These are phyloP conservation scores for Nakazawaea siamensis DNA, from an alignment of 805 yeast species.

Conservation along the genomic window DNA sequence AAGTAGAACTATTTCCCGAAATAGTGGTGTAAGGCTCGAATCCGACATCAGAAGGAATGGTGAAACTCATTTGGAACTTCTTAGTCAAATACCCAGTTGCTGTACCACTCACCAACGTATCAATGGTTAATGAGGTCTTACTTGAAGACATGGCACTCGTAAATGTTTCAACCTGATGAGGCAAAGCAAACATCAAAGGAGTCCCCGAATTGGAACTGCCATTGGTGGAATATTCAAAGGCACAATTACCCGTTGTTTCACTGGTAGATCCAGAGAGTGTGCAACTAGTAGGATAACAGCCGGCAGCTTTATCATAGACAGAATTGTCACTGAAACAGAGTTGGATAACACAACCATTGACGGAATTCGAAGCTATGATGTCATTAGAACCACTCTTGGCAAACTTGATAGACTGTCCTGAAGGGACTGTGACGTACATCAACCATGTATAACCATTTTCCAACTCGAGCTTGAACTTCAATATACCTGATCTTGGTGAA, in stretches of 20 bases:
- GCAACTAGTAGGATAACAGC: slow-evolving; percentile 46
- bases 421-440: slow-evolving; percentile 49
- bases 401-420: slow-evolving; percentile 24
- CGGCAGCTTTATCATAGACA: slow-evolving; percentile 55
- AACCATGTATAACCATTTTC: slow-evolving; percentile 57
- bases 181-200: slow-evolving; percentile 40
- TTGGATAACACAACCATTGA: slow-evolving; percentile 50
- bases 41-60: slow-evolving; percentile 30
- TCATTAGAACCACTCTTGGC: slow-evolving; percentile 18
- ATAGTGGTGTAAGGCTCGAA: slow-evolving; percentile 54
- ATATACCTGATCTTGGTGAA: slow-evolving; percentile 29
- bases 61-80: slow-evolving; percentile 31
- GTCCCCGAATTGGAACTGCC: slow-evolving; percentile 39
- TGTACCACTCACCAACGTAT: slow-evolving; percentile 42
- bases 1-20: slow-evolving; percentile 18
- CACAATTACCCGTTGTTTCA: slow-evolving; percentile 29
- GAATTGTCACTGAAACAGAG: slow-evolving; percentile 40
- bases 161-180: slow-evolving; percentile 39
- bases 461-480: slow-evolving; percentile 39
- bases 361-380: slow-evolving; percentile 34
- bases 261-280: slow-evolving; percentile 32
- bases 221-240: slow-evolving; percentile 30
- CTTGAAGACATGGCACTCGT: slow-evolving; percentile 18
- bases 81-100: slow-evolving; percentile 37
- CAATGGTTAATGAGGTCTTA: slow-evolving; percentile 28